Evolutionary conservation across 768 basidiomycete genomes (phyloP), one percentile per base, ranked within the genome.

Genomic region (Lactarius evosmus): DNA sequence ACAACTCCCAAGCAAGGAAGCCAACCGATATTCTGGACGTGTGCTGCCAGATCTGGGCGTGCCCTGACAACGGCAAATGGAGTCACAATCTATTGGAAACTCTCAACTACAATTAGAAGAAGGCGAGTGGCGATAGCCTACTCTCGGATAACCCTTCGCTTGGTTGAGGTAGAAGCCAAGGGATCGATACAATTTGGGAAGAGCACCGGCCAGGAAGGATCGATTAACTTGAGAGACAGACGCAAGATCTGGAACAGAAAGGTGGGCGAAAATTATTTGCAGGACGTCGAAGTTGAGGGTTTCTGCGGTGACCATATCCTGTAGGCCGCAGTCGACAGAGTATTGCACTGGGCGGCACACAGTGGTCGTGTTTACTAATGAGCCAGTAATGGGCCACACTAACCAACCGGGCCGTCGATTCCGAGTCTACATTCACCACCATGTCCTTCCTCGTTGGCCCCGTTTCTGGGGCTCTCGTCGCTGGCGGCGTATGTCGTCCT

Each of bases 281-380:
- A 90, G 79, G 40, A 91, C 86, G 74, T 92, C 89, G 22, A 85
- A 79, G 66, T 90, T 85, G 53, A 89, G 77, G 68, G 83, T 87
- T 67, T 88, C 84, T 12, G 83, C 84, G 33, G 84, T 80, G 52
- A 86, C 83, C 87, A 88, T 89, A 17, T 49, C 12, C 22, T 19
- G 19, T 49, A 40, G 40, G 6, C 17, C 11, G 19, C n/a, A 25
- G 34, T 8, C 34, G 9, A 9, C 9, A 3, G 9, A 4, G 44
- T 22, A 12, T 12, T 22, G 44, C 44, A 46, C 22, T 22, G 9
- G 41, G 19, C 19, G 19, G 8, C 41, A 8, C 19, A 19, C 2
- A 14, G 14, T 38, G 16, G 36, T 38, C 19, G 4, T 41, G n/a
- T 41, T n/a, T n/a, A 3, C 9, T n/a, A 1, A 8, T 8, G 9